Conservation (phyloP, 2,329 filamentous ascomycete species). For the Cordyceps javanica region DNA sequence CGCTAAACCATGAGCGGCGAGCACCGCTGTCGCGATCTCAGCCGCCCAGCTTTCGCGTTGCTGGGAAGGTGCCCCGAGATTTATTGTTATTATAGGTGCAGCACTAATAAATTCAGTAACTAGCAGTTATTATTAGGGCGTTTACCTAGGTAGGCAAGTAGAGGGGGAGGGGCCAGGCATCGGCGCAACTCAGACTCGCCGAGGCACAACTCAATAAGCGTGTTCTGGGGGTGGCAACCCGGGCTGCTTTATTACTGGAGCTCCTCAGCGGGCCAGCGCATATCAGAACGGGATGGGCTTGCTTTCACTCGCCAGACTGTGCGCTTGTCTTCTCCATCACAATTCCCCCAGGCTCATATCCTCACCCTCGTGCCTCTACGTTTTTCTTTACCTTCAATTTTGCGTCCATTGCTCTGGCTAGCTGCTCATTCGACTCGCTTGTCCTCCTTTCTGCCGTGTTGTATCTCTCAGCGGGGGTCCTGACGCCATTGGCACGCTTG, state of each 20-base stretch:
- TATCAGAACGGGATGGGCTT: not conserved
- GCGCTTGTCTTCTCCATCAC: not conserved
- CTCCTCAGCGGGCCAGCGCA: not conserved
- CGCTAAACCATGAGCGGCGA: conserved; percentile 5
- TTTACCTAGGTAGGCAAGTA: not conserved
- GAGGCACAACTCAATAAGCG: conserved; percentile 7
- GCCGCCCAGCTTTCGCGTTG: too few relatives aligned
- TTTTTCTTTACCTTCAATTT: not conserved
- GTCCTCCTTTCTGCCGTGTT: not conserved
- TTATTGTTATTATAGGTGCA: too few relatives aligned
- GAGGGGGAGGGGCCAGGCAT: not conserved
- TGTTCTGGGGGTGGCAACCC: conserved; percentile 2
- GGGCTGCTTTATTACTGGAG: not conserved
- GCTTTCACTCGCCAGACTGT: not conserved
- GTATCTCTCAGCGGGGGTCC: conserved; percentile 12
- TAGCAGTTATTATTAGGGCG: not conserved
- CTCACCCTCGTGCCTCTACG: not conserved
- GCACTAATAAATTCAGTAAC: not conserved
- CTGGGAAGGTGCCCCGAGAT: too few relatives aligned
- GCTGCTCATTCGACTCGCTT: not conserved
- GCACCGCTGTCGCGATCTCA: not conserved
- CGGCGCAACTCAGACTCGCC: conserved; percentile 5
- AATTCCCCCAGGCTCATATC: not conserved
- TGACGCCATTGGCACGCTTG: conserved; percentile 14
- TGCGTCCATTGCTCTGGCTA: not conserved